Evolutionary conservation across 1,284 basidiomycete genomes (phyloP), one percentile per base, ranked within the genome.

Genomic region (Rhizopogon parksii): DNA sequence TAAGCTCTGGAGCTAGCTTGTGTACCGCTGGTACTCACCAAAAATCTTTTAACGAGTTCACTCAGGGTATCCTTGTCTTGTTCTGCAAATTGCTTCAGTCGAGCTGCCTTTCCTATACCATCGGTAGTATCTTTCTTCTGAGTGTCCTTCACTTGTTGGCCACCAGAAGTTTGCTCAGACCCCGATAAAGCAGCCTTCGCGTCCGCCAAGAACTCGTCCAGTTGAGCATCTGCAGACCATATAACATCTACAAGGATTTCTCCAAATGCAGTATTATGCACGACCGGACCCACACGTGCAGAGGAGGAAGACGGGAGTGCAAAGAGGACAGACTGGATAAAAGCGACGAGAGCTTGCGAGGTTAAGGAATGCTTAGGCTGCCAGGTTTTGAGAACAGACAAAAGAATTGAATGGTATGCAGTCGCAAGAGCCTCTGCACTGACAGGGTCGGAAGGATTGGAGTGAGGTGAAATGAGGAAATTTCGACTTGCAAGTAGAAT

Each of bases 231-330:
- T 47, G 88, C 64, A 21, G 85, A 75, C 89, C 89, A 92, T 38
- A 90, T 71, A 58, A 86, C 73, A 61, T 92, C 89, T 15, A 92
- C 76, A 3, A 91, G 68, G 39, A 81, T 62, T 57, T 90, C 87
- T 14, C 82, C 82, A 53, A 88, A 79, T 0, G 72, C 60, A 0
- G 68, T 58, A 11, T 67, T 67, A 55, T 73, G 71, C 2, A 72
- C 65, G 8, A 73, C 67, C 17, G 66, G 56, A 47, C 57, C 66
- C 27, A 67, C 61, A 51, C 63, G 65, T 6, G 60, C 66, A 17
- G 71, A 64, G n/a, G 84, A 85, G 14, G 83, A 79, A 14, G 85
- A 87, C 14, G 88, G 88, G 6, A 88, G 72, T 38, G 67, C 70
- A 40, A 73, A 69, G 36, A 85, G 64, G 21, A 88, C 75, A 2